Percentiles rank a stretch among this genome's conserved stretches.
These are phyloP conservation scores for Yamadazyma laniorum DNA, from an alignment of 805 yeast species.

Conservation along the genomic window DNA sequence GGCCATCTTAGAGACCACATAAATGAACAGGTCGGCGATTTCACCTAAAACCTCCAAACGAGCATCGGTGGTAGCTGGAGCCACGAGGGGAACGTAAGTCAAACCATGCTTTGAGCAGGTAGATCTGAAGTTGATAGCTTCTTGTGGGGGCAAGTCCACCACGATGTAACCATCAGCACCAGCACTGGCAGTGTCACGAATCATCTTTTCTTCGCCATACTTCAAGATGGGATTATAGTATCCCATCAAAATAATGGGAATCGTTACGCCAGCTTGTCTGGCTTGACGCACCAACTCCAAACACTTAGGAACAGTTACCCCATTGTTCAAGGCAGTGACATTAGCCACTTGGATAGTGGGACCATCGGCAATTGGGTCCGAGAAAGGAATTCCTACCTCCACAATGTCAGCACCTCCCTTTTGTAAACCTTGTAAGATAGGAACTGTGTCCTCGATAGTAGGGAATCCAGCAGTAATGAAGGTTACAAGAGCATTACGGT, in stretches of 20 bases:
- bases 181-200: slow-evolving; percentile 73
- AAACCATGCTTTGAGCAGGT: slow-evolving; percentile 65
- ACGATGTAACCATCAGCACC: slow-evolving; percentile 95
- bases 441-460: slow-evolving; percentile 80
- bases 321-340: slow-evolving; percentile 76
- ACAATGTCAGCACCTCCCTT: slow-evolving; percentile 94
- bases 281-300: slow-evolving; percentile 74
- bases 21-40: slow-evolving; percentile 93
- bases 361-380: slow-evolving; percentile 99
- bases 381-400: slow-evolving; percentile 93
- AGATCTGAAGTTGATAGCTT: slow-evolving; percentile 83
- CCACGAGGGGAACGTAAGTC: slow-evolving; percentile 89
- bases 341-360: slow-evolving; percentile 93
- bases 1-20: slow-evolving; percentile 97
- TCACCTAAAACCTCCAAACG: slow-evolving; percentile 74
- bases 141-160: slow-evolving; percentile 98
- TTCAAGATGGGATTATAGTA: slow-evolving; percentile 91
- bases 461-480: slow-evolving; percentile 96
- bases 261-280: slow-evolving; percentile 75
- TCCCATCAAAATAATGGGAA: slow-evolving; percentile 94
- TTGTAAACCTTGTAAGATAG: slow-evolving; percentile 83
- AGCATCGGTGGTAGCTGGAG: slow-evolving; percentile 94
- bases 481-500: slow-evolving; percentile 85
- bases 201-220: slow-evolving; percentile 84
- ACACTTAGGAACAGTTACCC: slow-evolving; percentile 67